Evolutionary conservation across 129 eudicot species (phyloP).

Genomic region (Escallonia herrerae): DNA sequence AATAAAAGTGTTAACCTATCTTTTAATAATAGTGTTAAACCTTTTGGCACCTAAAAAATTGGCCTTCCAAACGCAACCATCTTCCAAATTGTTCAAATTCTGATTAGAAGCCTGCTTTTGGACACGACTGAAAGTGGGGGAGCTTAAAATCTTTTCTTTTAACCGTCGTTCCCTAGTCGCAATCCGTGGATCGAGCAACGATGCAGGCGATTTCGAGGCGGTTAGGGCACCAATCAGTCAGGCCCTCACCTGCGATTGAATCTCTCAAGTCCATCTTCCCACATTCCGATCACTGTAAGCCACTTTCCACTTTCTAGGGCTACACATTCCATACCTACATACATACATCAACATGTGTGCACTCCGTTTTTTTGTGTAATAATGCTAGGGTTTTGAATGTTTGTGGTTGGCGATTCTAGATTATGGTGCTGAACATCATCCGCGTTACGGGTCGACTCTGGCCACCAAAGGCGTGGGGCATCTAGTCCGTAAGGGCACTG

Average conservation of each 20-base stretch:
- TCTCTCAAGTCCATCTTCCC: conserved; percentile 46
- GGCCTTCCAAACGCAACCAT: no score
- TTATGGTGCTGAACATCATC: conserved; percentile 44
- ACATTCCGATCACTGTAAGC: conserved; percentile 49
- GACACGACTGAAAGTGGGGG: no score
- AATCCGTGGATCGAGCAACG: conserved; percentile 17
- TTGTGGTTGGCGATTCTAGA: conserved; percentile 28
- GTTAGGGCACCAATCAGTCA: conserved; percentile 43
- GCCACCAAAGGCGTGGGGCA: conserved; percentile 73
- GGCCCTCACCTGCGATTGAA: conserved; percentile 34
- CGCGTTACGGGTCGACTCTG: conserved; percentile 61
- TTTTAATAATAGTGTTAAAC: no score
- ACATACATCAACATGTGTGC: no score
- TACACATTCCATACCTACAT: background rate
- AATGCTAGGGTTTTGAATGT: conserved; percentile 24
- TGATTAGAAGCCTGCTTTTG: no score
- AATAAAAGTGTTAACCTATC: no score
- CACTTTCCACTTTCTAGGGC: conserved; percentile 12
- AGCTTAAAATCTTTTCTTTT: no score
- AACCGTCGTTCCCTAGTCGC: background rate
- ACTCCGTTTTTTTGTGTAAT: background rate
- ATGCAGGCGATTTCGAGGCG: conserved; percentile 74
- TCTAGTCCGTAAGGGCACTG: conserved; percentile 92
- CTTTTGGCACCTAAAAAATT: no score
- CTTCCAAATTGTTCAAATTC: no score